These are phyloP conservation scores for Neotropicomus parvogracilis DNA, from an alignment of 1,284 basidiomycete genomes.

Conservation along the genomic window DNA sequence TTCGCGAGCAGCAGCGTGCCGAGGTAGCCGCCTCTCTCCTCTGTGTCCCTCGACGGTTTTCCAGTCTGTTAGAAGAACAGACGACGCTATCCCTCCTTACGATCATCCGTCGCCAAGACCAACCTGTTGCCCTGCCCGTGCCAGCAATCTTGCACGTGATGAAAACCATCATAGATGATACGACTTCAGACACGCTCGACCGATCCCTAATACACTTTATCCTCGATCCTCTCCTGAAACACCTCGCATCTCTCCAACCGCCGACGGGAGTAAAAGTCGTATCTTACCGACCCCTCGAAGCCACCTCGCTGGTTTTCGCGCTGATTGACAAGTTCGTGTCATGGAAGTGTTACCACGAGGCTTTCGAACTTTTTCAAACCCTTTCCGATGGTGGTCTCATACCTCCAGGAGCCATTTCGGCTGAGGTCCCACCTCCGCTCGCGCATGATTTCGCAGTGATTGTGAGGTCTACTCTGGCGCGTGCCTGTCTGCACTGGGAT, in stretches of 20 bases:
- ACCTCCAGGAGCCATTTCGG: slow-evolving; percentile 39
- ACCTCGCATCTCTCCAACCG: slow-evolving; percentile 16
- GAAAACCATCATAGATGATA: slow-evolving; percentile 20
- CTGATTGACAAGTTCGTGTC: slow-evolving; percentile 36
- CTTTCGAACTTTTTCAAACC: slow-evolving; percentile 42
- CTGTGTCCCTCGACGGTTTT: slow-evolving; percentile 20
- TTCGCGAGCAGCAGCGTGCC: slow-evolving; percentile 19
- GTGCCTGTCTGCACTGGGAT: slow-evolving; percentile 48
- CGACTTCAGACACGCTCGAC: slow-evolving; percentile 14
- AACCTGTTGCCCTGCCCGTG: slow-evolving; percentile 14
- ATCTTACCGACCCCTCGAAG: slow-evolving; percentile 28
- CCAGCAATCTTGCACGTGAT: slow-evolving; percentile 22
- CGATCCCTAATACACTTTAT: slow-evolving; percentile 17
- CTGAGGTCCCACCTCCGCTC: slow-evolving; percentile 32
- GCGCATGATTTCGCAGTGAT: slow-evolving; percentile 41
- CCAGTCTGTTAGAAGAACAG: slow-evolving; percentile 22
- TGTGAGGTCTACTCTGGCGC: slow-evolving; percentile 43
- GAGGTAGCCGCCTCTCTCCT: slow-evolving; percentile 30
- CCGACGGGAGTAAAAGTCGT: slow-evolving; percentile 19
- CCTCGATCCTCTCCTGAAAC: slow-evolving; percentile 22
- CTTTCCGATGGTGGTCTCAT: slow-evolving; percentile 37
- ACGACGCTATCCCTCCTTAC: slow-evolving; percentile 26
- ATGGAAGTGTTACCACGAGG: slow-evolving; percentile 31
- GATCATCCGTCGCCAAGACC: slow-evolving; percentile 22
- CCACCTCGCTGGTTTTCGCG: slow-evolving; percentile 22